Evolutionary conservation across 371 early-diverging fungal genomes (phyloP).

Genomic region (Circinella umbellata): DNA sequence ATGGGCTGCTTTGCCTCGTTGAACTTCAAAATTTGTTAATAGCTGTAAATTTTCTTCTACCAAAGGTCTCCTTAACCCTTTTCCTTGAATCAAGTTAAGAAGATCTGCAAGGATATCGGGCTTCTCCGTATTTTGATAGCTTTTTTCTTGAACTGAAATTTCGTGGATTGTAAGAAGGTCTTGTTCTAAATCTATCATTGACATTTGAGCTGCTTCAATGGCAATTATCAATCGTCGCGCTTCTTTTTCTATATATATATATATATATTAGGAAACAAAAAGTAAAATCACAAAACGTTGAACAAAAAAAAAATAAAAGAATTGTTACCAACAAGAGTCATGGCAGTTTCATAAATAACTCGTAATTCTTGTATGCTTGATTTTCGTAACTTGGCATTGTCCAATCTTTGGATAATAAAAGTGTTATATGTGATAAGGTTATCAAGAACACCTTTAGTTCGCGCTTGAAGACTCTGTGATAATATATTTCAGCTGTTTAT

Average conservation of each 20-base stretch:
- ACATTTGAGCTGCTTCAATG: conserved; percentile 36
- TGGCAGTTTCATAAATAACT: conserved; percentile 42
- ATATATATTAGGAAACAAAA: background rate
- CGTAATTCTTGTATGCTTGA: conserved; percentile 42
- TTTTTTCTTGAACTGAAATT: conserved; percentile 43
- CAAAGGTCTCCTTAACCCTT: conserved; percentile 31
- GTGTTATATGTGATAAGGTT: conserved; percentile 56
- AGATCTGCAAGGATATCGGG: conserved; percentile 41
- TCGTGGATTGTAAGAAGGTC: conserved; percentile 49
- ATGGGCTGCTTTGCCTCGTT: conserved; percentile 38
- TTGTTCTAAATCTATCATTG: conserved; percentile 40
- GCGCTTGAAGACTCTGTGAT: conserved; percentile 28
- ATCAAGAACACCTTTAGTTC: conserved; percentile 35
- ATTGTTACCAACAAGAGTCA: conserved; percentile 39
- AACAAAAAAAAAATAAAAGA: too few relatives aligned
- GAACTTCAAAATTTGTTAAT: conserved; percentile 36
- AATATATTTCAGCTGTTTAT: too few relatives aligned
- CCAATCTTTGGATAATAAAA: conserved; percentile 41
- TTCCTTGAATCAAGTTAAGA: conserved; percentile 37
- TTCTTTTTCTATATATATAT: conserved; percentile 34
- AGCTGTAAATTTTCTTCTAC: conserved; percentile 47
- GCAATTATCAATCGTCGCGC: conserved; percentile 39
- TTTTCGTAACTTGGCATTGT: conserved; percentile 35
- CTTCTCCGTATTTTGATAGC: conserved; percentile 36
- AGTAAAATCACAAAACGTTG: background rate